Percentiles rank a stretch among this genome's conserved stretches.
Conservation (phyloP, 2,329 filamentous ascomycete species). For the Diplodia sapinea region DNA sequence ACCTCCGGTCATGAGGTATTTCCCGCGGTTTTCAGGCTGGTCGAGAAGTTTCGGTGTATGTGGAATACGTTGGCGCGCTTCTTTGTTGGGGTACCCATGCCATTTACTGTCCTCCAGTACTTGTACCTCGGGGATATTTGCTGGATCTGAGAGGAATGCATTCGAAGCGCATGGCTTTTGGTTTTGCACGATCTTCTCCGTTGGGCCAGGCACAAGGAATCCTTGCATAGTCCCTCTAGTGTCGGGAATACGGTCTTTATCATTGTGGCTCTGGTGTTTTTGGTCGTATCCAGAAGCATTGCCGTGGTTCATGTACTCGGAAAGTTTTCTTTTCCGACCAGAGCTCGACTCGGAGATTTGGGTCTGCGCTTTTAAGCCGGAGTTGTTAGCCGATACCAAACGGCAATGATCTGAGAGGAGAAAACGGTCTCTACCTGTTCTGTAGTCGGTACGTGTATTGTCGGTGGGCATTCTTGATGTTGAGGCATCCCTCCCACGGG, state of each 20-base stretch:
- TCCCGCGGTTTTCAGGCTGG: neutral
- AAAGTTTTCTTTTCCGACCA: constrained; percentile 15
- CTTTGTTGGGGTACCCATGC: neutral
- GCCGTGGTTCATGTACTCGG: neutral
- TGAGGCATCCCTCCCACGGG: neutral
- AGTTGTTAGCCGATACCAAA: neutral
- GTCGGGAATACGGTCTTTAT: neutral
- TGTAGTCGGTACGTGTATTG: constrained; percentile 2
- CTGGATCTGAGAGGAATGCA: neutral
- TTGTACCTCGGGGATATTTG: neutral
- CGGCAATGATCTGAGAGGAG: neutral
- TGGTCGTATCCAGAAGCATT: neutral
- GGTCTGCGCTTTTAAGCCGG: neutral
- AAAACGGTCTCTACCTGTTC: neutral
- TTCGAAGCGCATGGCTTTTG: neutral
- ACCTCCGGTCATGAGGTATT: constrained; percentile 28
- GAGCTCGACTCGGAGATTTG: constrained; percentile 8
- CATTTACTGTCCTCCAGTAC: neutral
- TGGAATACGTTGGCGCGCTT: no score
- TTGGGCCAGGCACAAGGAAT: neutral
- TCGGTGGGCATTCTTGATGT: neutral
- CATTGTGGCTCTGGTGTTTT: neutral
- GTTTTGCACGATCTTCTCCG: neutral
- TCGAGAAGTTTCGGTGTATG: neutral
- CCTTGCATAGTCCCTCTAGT: neutral